Percentiles rank a stretch among this genome's conserved stretches.
Evolutionary conservation across 2,329 filamentous ascomycete genomes (phyloP).

Genomic region (Ramularia endophylla): DNA sequence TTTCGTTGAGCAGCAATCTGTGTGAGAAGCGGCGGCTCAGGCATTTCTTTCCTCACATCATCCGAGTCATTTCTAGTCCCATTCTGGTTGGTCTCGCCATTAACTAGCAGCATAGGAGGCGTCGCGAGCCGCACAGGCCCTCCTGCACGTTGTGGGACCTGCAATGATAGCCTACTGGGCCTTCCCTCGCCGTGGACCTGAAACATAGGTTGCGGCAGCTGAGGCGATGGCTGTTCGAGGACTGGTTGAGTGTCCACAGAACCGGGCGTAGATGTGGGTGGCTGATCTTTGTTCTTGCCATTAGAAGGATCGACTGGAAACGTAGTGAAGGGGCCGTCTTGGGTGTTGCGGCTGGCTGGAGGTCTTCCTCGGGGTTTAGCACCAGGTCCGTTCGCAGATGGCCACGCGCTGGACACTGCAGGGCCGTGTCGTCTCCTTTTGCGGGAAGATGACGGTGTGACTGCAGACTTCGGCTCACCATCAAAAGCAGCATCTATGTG

Average conservation of each 20-base stretch:
- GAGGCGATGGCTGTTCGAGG: constrained; percentile 47
- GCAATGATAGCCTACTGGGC: constrained; percentile 52
- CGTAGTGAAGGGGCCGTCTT: constrained; percentile 63
- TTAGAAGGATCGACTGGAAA: constrained; percentile 56
- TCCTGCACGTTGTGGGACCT: constrained; percentile 57
- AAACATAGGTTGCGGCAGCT: constrained; percentile 38
- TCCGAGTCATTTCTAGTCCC: constrained; percentile 16
- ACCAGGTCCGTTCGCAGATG: constrained; percentile 55
- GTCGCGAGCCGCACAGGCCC: constrained; percentile 60
- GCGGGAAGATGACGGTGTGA: constrained; percentile 54
- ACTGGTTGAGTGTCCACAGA: constrained; percentile 2
- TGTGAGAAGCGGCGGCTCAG: not conserved
- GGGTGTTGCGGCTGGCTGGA: constrained; percentile 62
- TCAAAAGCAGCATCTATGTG: constrained; percentile 44
- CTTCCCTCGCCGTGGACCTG: constrained; percentile 25
- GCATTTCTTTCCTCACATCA: constrained; percentile 12
- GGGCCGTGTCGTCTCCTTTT: constrained; percentile 68
- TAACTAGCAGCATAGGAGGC: constrained; percentile 50
- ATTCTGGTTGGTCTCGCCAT: constrained; percentile 38
- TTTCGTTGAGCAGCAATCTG: not conserved
- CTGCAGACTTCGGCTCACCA: constrained; percentile 63
- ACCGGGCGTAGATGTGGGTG: constrained; percentile 1
- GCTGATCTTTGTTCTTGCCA: constrained; percentile 13
- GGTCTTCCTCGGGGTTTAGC: constrained; percentile 75
- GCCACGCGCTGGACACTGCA: constrained; percentile 88